Base-by-base conservation (phyloP, 805 yeast genomes). In the Cyberlindnera mrakii region DNA sequence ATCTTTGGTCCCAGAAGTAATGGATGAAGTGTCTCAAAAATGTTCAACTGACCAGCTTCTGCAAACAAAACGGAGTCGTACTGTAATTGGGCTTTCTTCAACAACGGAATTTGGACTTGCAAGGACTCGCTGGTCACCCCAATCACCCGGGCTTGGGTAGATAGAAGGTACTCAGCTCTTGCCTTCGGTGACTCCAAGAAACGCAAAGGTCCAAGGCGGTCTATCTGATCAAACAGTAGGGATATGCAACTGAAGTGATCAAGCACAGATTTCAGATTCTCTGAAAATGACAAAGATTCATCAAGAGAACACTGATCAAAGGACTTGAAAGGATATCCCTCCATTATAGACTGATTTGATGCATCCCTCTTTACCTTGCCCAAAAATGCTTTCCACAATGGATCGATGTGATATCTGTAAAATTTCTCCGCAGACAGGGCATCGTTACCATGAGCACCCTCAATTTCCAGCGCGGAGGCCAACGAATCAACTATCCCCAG, bases 361-460 rank as follows among this genome's bases (percentile, higher is more conserved):
- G 31, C 13, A 0, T 5, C n/a, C 10, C 30, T 27, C 10, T 41
- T 43, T 2, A 44, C 29, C 1, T 27, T 2, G 5, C 13, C 6
- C n/a, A 48, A 7, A 34, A 39, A 55, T 0, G 25, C 6, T 1
- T 19, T 14, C 57, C 57, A 57, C 18, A 17, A 37, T 1, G 43
- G 37, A 10, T 35, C 14, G 6, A 70, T 45, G 30, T 59, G 49
- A 6, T 51, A 49, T 8, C 45, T 46, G 48, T 44, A 66, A 41
- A 71, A 67, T 19, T 49, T 53, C 6, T 40, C 44, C 0, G 74
- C 70, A 4, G 71, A 58, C n/a, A 58, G 62, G 13, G 65, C 52
- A 27, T 67, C 63, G 34, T 63, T 64, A 3, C 68, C 71, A 51
- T 64, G 65, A 0, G 62, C 66, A 3, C 70, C 72, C 2, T 59